Evolutionary conservation across 2,329 filamentous ascomycete genomes (phyloP), one percentile per base, ranked within the genome.

Genomic region (Elsinoe perseae): DNA sequence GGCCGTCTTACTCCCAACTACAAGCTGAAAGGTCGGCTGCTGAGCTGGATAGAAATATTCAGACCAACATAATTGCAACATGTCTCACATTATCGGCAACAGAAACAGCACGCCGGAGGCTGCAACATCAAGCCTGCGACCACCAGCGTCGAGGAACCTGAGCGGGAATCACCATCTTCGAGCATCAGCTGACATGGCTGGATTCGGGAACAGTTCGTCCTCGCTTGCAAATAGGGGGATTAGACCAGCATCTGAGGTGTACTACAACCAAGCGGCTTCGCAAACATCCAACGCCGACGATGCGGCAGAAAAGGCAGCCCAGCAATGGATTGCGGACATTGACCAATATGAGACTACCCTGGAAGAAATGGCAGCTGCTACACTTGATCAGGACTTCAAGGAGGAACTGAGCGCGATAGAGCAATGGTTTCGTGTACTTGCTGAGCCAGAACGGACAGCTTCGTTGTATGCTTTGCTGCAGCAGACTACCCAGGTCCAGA

Each of bases 361-460:
- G 66, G 93, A 97, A 73, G 93, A 98, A 71, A 98, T 98, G 93
- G 93, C 93, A 42, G 91, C 92, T 28, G 93, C 93, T 25, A 97
- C 93, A n/a, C 78, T 97, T 56, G 93, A 98, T 69, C 93, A 98
- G 76, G 93, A 98, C 69, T 98, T 98, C 79, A 98, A 98, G 76
- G 93, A 97, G 73, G 93, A 98, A 73, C 81, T 98, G 59, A 96
- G 90, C 69, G 93, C 93, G 64, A 98, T 98, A 68, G 93, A 98
- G 75, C 93, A 98, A 77, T 98, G 93, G 93, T 98, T 98, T 73
- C 86, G 91, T 60, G 93, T 98, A 55, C 77, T 98, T 62, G 97
- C 92, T 68, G 93, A 97, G 74, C 91, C 93, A 25, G 93, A 98
- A 74, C 82, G 93, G 61, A 98, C 93, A 18, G 93, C 93, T 60